Percentiles rank a stretch among this genome's conserved stretches.
Conservation (phyloP, 495 filamentous ascomycete species). For the Stereocaulon alpinum region DNA sequence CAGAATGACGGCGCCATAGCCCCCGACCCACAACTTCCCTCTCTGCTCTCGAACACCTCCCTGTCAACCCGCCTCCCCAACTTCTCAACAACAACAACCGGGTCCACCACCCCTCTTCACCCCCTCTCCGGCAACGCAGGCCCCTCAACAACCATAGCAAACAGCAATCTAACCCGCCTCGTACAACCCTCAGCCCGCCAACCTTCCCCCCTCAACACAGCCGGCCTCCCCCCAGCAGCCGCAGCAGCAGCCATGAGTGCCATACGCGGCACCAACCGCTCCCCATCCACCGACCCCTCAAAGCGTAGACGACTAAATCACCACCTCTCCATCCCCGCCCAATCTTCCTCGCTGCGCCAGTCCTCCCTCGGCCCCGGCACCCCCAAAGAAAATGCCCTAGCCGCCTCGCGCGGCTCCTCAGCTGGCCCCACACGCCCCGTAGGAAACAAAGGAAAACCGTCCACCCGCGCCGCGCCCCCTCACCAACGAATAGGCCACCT, state of each 20-base stretch:
- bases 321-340: constrained; percentile 52
- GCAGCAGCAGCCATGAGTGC: constrained; percentile 21
- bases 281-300: constrained; percentile 65
- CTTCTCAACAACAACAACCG: constrained; percentile 32
- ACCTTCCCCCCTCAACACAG: constrained; percentile 21
- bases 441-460: constrained; percentile 6
- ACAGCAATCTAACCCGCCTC: constrained; percentile 32
- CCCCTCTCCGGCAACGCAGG: constrained; percentile 29
- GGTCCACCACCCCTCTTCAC: constrained; percentile 37
- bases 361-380: constrained; percentile 76
- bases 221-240: constrained; percentile 16
- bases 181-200: constrained; percentile 34
- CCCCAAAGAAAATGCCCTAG: constrained; percentile 58
- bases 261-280: constrained; percentile 47
- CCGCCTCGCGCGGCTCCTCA: constrained; percentile 15
- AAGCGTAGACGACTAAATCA: constrained; percentile 65
- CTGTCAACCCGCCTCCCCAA: constrained; percentile 47
- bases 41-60: constrained; percentile 57
- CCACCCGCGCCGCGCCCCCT: constrained; percentile 46
- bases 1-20: constrained; percentile 66
- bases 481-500: constrained; percentile 50
- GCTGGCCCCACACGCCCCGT: constrained; percentile 19
- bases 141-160: constrained; percentile 37
- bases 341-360: constrained; percentile 69
- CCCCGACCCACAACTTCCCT: constrained; percentile 69